Percentiles rank a stretch among this genome's conserved stretches.
Evolutionary conservation across 164 flowering plant genomes (phyloP).

Genomic region (Vitis amurensis): DNA sequence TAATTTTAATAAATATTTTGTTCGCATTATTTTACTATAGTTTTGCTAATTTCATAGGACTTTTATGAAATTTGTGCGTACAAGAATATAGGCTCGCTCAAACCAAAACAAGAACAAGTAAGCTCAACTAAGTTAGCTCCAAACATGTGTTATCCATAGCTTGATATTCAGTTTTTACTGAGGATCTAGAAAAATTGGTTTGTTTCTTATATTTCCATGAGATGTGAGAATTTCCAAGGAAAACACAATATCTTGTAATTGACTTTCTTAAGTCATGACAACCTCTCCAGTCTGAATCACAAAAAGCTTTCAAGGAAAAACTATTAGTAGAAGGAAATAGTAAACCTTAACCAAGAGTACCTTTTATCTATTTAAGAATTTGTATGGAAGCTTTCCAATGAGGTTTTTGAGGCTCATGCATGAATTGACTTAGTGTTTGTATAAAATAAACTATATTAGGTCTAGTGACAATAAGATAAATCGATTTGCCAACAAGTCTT

Average conservation of each 20-base stretch:
- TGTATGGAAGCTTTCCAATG: background rate
- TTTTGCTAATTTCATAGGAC: too few relatives aligned
- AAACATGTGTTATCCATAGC: background rate
- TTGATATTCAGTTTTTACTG: background rate
- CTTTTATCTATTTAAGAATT: slow-evolving; percentile 1
- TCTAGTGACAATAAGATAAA: background rate
- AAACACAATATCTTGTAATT: slow-evolving; percentile 2
- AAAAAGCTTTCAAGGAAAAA: background rate
- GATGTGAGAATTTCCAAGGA: background rate
- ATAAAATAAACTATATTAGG: background rate
- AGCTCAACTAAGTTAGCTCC: background rate
- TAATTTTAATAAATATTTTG: too few relatives aligned
- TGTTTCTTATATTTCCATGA: background rate
- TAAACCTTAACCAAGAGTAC: background rate
- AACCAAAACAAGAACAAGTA: too few relatives aligned
- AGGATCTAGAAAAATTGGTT: background rate
- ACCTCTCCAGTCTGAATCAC: background rate
- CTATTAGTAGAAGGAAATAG: background rate
- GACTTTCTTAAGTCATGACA: background rate
- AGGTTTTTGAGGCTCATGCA: background rate
- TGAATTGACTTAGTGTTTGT: background rate
- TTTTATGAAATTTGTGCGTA: too few relatives aligned
- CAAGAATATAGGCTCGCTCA: too few relatives aligned
- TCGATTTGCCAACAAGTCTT: background rate
- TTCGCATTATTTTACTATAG: too few relatives aligned